These are phyloP conservation scores for Kodamaea fungicola DNA, from an alignment of 1,139 yeast species.

Conservation along the genomic window DNA sequence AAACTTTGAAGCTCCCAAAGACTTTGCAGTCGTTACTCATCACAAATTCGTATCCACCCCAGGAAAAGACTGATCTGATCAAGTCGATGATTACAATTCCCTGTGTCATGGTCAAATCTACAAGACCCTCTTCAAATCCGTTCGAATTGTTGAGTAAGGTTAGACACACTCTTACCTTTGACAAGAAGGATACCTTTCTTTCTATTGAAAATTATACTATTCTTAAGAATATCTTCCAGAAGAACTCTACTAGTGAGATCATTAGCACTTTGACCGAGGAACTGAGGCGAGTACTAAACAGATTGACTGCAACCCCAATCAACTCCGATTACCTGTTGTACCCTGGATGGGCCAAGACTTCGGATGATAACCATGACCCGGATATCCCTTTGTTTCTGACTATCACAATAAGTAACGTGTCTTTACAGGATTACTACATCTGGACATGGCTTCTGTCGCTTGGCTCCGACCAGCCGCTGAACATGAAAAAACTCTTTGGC, in stretches of 20 bases:
- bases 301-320: slow-evolving; percentile 48
- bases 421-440: slow-evolving; percentile 81
- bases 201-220: slow-evolving; percentile 79
- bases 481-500: slow-evolving; percentile 69
- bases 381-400: slow-evolving; percentile 42
- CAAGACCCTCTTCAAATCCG: slow-evolving; percentile 50
- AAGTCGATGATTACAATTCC: slow-evolving; percentile 44
- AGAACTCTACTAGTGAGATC: slow-evolving; percentile 52
- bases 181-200: slow-evolving; percentile 64
- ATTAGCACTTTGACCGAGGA: slow-evolving; percentile 68
- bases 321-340: slow-evolving; percentile 34
- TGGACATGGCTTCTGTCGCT: slow-evolving; percentile 89
- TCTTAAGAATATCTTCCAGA: slow-evolving; percentile 67
- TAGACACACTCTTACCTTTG: slow-evolving; percentile 64
- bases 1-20: slow-evolving; percentile 58
- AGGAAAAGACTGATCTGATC: slow-evolving; percentile 34
- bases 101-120: slow-evolving; percentile 65
- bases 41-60: slow-evolving; percentile 63
- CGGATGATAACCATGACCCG: slow-evolving; percentile 17
- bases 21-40: slow-evolving; percentile 60
- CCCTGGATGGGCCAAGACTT: slow-evolving; percentile 45
- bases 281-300: slow-evolving; percentile 63
- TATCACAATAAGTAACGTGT: slow-evolving; percentile 58
- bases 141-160: slow-evolving; percentile 52
- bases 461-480: slow-evolving; percentile 69